phyloP scores from a whole-genome alignment of 768 basidiomycete genomes.

The Boletus rubescentipes region DNA sequence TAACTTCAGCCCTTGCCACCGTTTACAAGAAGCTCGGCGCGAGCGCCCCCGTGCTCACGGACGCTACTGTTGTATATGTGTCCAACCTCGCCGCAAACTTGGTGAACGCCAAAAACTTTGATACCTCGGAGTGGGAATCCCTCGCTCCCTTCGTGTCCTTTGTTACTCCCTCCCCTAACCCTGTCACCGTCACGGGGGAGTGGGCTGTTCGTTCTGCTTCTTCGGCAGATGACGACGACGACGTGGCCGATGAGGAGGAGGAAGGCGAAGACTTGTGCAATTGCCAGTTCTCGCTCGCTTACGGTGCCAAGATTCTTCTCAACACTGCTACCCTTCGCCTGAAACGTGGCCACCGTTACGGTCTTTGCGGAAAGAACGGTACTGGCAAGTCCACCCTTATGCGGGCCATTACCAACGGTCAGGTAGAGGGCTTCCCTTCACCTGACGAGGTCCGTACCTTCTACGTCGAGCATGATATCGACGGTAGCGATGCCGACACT shows the following conservation, averaged over 20 bases:
- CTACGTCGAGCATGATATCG: constrained; percentile 99
- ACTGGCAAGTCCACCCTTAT: constrained; percentile 96
- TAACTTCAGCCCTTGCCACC: constrained; percentile 62
- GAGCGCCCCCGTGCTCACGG: constrained; percentile 53
- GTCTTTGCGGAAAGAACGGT: constrained; percentile 98
- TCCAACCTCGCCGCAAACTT: constrained; percentile 82
- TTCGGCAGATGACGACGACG: constrained; percentile 67
- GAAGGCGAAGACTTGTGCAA: constrained; percentile 99
- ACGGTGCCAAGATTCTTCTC: constrained; percentile 97
- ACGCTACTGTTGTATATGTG: constrained; percentile 65
- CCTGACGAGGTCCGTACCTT: constrained; percentile 97
- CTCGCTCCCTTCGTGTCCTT: constrained; percentile 77
- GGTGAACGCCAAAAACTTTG: constrained; percentile 90
- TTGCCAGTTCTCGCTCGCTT: constrained; percentile 98
- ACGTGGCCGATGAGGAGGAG: constrained; percentile 84
- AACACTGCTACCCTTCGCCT: constrained; percentile 96
- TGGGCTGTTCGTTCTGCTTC: constrained; percentile 90
- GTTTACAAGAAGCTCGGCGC: constrained; percentile 86
- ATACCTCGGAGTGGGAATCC: constrained; percentile 81
- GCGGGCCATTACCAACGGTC: constrained; percentile 91
- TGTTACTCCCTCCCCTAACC: constrained; percentile 61
- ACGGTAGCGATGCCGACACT: constrained; percentile 90
- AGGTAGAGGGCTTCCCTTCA: constrained; percentile 98
- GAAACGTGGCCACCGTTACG: constrained; percentile 98
- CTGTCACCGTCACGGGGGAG: constrained; percentile 68